Evolutionary conservation across 345 rosid species (phyloP).

Genomic region (Hibiscus trionum): DNA sequence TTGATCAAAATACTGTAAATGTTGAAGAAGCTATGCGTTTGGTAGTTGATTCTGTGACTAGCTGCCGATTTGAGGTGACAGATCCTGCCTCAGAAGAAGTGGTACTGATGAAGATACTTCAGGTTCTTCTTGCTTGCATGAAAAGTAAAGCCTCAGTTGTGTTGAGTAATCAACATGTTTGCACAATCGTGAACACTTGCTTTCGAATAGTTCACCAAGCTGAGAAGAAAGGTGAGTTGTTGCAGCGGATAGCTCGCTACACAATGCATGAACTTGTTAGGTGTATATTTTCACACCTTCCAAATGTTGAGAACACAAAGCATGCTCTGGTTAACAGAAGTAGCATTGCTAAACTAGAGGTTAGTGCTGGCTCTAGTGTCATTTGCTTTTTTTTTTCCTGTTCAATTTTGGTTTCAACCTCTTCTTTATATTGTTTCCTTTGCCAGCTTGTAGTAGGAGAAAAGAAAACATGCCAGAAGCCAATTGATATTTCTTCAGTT

Average conservation of each 20-base stretch:
- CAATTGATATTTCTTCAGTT: slow-evolving; percentile 1
- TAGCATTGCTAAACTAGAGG: slow-evolving; percentile 54
- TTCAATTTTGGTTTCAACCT: background rate
- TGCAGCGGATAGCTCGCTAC: slow-evolving; percentile 85
- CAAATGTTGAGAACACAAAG: slow-evolving; percentile 69
- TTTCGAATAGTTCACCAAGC: slow-evolving; percentile 98
- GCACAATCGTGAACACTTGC: slow-evolving; percentile 94
- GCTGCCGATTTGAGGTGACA: slow-evolving; percentile 95
- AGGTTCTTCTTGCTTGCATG: slow-evolving; percentile 92
- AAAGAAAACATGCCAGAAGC: background rate
- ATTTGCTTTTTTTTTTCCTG: background rate
- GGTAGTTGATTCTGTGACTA: slow-evolving; percentile 94
- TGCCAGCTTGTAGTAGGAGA: slow-evolving; percentile 1
- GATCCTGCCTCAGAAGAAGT: slow-evolving; percentile 99
- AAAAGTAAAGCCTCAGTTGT: slow-evolving; percentile 84
- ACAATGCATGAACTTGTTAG: slow-evolving; percentile 90
- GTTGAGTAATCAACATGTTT: slow-evolving; percentile 94
- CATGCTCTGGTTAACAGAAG: slow-evolving; percentile 67
- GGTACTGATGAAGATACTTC: slow-evolving; percentile 95
- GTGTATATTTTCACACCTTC: slow-evolving; percentile 88
- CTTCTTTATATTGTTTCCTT: background rate
- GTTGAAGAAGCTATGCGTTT: slow-evolving; percentile 89
- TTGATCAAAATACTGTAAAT: slow-evolving; percentile 67
- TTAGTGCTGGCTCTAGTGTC: slow-evolving; percentile 18
- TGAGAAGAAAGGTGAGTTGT: slow-evolving; percentile 60